These are phyloP conservation scores for Diaporthe longicolla DNA, from an alignment of 2,329 filamentous ascomycete species.

Conservation along the genomic window DNA sequence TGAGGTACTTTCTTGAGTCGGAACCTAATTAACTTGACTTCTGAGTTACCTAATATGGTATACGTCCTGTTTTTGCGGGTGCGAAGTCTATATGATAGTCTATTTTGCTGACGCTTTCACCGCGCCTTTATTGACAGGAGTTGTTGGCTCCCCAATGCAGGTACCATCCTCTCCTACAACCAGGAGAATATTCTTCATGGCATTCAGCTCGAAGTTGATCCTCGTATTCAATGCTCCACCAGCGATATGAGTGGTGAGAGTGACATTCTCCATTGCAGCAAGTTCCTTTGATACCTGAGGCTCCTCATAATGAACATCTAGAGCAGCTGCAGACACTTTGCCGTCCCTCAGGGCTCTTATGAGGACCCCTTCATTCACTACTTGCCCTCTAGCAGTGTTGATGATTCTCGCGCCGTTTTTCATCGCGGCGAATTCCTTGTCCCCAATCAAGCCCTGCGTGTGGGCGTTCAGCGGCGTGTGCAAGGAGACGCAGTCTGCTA, in stretches of 20 bases:
- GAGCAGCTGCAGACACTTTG: constrained; percentile 60
- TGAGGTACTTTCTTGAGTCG: too few relatives aligned
- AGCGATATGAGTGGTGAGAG: constrained; percentile 55
- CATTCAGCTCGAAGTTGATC: constrained; percentile 57
- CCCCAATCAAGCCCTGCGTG: constrained; percentile 48
- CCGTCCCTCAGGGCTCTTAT: constrained; percentile 62
- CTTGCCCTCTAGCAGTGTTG: constrained; percentile 66
- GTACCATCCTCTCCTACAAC: constrained; percentile 44
- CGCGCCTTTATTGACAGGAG: neutral
- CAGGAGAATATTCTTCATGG: constrained; percentile 53
- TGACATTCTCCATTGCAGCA: constrained; percentile 57
- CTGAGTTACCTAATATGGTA: too few relatives aligned
- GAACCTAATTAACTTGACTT: too few relatives aligned
- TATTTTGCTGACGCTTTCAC: neutral
- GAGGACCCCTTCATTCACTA: constrained; percentile 67
- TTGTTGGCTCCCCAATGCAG: neutral
- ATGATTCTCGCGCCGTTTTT: constrained; percentile 63
- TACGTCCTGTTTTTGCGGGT: too few relatives aligned
- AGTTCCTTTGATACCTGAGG: constrained; percentile 51
- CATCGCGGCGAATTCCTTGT: constrained; percentile 58
- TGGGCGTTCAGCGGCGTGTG: constrained; percentile 51
- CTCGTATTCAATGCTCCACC: constrained; percentile 55
- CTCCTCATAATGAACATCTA: constrained; percentile 70
- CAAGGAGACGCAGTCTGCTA: constrained; percentile 53
- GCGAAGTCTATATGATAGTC: neutral